phyloP scores from a whole-genome alignment of 2,329 filamentous ascomycete species.

The Microcyclospora tardicrescens region DNA sequence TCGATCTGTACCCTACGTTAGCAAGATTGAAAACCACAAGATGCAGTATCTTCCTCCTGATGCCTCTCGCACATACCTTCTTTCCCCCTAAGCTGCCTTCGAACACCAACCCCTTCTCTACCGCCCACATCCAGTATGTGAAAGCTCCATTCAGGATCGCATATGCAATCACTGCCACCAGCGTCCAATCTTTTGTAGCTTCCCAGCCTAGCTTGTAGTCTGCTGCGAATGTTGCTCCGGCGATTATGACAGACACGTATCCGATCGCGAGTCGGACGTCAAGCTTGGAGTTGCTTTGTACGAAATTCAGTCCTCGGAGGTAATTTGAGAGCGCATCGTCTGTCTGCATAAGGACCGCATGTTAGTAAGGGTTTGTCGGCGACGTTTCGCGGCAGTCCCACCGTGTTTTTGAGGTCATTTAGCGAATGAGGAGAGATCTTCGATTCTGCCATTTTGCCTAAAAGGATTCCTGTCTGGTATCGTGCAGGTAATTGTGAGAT shows the following conservation, averaged over 20 bases:
- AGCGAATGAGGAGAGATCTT: slow-evolving; percentile 24
- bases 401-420: slow-evolving; percentile 83
- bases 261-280: slow-evolving; percentile 76
- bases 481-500: not conserved
- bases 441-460: slow-evolving; percentile 17
- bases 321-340: slow-evolving; percentile 93
- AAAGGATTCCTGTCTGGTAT: not conserved
- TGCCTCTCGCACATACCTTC: slow-evolving; percentile 37
- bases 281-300: slow-evolving; percentile 64
- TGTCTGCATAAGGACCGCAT: slow-evolving; percentile 28
- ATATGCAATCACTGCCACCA: slow-evolving; percentile 67
- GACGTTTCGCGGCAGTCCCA: too few species aligned
- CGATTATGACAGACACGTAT: slow-evolving; percentile 67
- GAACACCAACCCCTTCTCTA: slow-evolving; percentile 75
- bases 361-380: too few species aligned
- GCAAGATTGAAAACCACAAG: not conserved
- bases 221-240: slow-evolving; percentile 73
- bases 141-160: slow-evolving; percentile 63
- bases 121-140: slow-evolving; percentile 71
- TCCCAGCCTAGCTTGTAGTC: slow-evolving; percentile 91
- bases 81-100: slow-evolving; percentile 57
- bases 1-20: slow-evolving; percentile 44
- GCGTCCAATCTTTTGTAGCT: slow-evolving; percentile 66
- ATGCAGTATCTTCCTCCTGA: too few species aligned
- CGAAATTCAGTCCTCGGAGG: slow-evolving; percentile 75